These are phyloP conservation scores for Ustulina deusta DNA, from an alignment of 2,329 filamentous ascomycete species.

Conservation along the genomic window DNA sequence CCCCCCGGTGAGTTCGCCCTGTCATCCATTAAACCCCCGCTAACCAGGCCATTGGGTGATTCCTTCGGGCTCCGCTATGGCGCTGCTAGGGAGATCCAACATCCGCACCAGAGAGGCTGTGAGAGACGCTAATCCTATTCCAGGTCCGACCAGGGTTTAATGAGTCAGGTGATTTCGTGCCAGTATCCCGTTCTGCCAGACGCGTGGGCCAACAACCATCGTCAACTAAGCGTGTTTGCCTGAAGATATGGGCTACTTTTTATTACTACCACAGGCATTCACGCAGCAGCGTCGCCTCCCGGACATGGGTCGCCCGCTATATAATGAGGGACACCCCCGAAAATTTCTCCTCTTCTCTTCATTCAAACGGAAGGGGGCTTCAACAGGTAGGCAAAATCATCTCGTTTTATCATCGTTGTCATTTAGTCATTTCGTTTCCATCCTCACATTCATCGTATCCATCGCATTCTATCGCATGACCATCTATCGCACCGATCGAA, in stretches of 20 bases:
- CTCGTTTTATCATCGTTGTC: constrained; percentile 38
- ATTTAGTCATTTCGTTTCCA: constrained; percentile 26
- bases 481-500: constrained; percentile 12
- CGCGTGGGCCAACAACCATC: constrained; percentile 49
- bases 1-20: constrained; percentile 41
- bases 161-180: constrained; percentile 49
- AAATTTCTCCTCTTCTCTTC: constrained; percentile 40
- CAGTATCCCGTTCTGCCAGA: constrained; percentile 44
- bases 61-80: constrained; percentile 38
- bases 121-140: constrained; percentile 41
- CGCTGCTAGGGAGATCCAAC: constrained; percentile 19
- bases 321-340: constrained; percentile 39
- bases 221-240: constrained; percentile 49
- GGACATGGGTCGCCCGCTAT: constrained; percentile 41
- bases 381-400: constrained; percentile 46
- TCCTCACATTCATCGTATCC: constrained; percentile 22
- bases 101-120: constrained; percentile 32
- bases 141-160: constrained; percentile 12
- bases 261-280: constrained; percentile 37
- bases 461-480: constrained; percentile 34
- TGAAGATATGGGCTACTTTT: constrained; percentile 41
- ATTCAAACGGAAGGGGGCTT: constrained; percentile 41
- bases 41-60: constrained; percentile 38
- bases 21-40: constrained; percentile 40
- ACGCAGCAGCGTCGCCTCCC: constrained; percentile 31